Base-by-base conservation (phyloP, 1,139 yeast species). In the Yamadazyma membranifaciens region DNA sequence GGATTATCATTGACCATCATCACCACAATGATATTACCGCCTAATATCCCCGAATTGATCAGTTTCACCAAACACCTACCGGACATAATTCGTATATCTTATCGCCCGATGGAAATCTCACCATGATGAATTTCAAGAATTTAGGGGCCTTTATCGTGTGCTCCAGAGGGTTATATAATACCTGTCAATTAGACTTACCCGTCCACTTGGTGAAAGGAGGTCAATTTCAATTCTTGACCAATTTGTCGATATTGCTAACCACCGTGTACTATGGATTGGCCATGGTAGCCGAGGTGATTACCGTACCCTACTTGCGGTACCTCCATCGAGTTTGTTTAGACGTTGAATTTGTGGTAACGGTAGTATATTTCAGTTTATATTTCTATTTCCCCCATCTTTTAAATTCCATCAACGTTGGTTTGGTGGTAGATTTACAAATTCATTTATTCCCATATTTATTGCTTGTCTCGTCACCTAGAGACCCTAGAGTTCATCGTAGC, bases 371-470 rank as follows among this genome's bases (percentile, higher is more conserved):
- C 63, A 32, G 52, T 2, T 41, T 57, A 34, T 40, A 42, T 6
- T 38, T 50, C 9, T 36, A 47, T 22, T 57, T 50, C 35, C 64
- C 63, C 3, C 36, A 36, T 2, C 33, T 43, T 35, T 48, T 60
- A 38, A 59, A 59, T 38, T 33, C 55, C 7, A 54, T 57, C 31
- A 47, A 50, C 3, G 56, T 57, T 6, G 38, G 46, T 2, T 38
- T 45, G 31, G 10, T 33, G 20, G 41, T 59, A 30, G 65, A 60
- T 34, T 41, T 59, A 26, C 46, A 54, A 37, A 55, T 57, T 17
- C 65, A 60, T 41, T 42, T 59, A 22, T 43, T 57, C 20, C 65
- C 65, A 2, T 59, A 54, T 17, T 2, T 47, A n/a, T 39, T 43
- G 10, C 39, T 51, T 24, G 7, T n/a, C 4, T n/a, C 13, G 11